Evolutionary conservation across 805 yeast species (phyloP), one percentile per base, ranked within the genome.

Genomic region (Kodamaea jinghongensis): DNA sequence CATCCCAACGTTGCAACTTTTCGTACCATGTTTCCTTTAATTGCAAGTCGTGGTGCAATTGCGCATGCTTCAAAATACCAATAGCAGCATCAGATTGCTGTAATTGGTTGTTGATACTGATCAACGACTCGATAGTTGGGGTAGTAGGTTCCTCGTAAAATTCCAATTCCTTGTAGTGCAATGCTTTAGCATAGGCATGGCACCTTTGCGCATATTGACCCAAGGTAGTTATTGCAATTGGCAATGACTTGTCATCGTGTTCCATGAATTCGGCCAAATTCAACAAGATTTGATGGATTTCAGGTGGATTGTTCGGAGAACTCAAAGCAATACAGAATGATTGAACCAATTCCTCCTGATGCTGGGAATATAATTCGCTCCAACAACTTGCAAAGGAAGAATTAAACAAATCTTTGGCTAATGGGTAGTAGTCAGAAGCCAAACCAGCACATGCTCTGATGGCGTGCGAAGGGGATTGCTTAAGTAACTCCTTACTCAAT

Each of bases 61-160:
- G 95, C 1, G 97, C 96, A 62, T 90, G 95, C 54, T 89, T 91
- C 50, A 93, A 71, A 40, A 93, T 90, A 46, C 99, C 99, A 41
- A 91, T 87, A 0, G 99, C 98, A 0, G 99, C 96, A 64, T 93
- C 99, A 0, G 95, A 82, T 58, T 95, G 99, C 52, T 93, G 98
- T 13, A 93, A 65, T 54, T 89, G 96, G 54, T 91, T 93, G 60
- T 93, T 95, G 50, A 93, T 91, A 46, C 88, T 82, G 42, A 93
- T 93, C 50, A 93, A 70, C 0, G 96, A 79, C 55, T 93, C 99
- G 46, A 93, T 88, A 0, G 96, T 89, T 5, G 91, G 83, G 0
- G 96, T 83, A 1, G 90, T 79, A 2, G 97, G 96, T 50, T 90
- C 96, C 50, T 88, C 91, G 52, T 89, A 86, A 54, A 91, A 93